Base-by-base conservation (phyloP, 768 basidiomycete genomes). In the Mycena epipterygia region DNA sequence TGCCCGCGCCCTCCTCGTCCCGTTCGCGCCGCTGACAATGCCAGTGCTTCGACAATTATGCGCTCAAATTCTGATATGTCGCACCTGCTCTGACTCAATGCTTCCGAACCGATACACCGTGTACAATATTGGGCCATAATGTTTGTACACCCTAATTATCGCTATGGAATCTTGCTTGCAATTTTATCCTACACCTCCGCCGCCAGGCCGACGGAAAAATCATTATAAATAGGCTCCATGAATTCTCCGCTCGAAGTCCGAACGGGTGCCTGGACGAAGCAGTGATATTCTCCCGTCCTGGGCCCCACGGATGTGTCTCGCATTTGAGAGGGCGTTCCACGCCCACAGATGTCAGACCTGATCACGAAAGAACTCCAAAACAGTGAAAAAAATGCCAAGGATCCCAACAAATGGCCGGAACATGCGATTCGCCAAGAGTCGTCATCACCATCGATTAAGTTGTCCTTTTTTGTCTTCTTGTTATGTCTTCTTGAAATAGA, bases 1-100 rank as follows among this genome's bases (percentile, higher is more conserved):
- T 66, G 69, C 51, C 69, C n/a, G 21, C 64, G 19, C 49, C 69
- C 25, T 65, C 64, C 21, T 56, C 69, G 32, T 65, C 64, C 21
- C 58, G 57, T 27, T 64, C 51, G 25, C 57, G 63, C 3, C 64
- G 64, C 32, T 70, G 37, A 62, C 58, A 46, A 48, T 30, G 9
- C 25, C 44, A n/a, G 44, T 8, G 13, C 32, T 37, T 48, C 32
- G 19, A 4, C 42, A 14, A 4, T 49, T 16, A 2, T n/a, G 14
- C n/a, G 35, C 27, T 44, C 33, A 29, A 25, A 8, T 55, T 30
- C 19, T 35, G 41, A 33, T 33, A 5, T n/a, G 19, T n/a, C n/a
- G 46, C 25, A 30, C 35, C 41, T 35, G 39, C 68, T 64, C 23
- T 69, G 37, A 42, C 29, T 44, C 41, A 55, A 30, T 70, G 63